A percentile compares a stretch with the other conserved stretches of the same genome.
Evolutionary conservation across 2,329 filamentous ascomycete genomes (phyloP).

Genomic region (Dactylonectria macrodidyma): DNA sequence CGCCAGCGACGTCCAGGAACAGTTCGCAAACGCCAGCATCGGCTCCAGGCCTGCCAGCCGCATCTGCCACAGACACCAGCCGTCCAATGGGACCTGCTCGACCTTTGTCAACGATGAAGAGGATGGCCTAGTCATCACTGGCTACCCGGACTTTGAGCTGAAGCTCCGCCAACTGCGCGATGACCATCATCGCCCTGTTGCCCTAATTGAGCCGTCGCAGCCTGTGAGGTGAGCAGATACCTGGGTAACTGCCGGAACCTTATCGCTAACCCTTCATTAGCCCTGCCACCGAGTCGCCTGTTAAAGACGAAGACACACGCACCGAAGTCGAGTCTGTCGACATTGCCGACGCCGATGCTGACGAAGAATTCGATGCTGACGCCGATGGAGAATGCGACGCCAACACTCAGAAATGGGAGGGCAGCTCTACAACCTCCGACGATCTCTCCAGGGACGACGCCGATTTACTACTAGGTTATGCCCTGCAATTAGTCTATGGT

Average conservation of each 20-base stretch:
- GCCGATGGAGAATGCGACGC: slow-evolving; percentile 29
- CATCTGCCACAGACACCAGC: slow-evolving; percentile 52
- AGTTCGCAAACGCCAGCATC: slow-evolving; percentile 47
- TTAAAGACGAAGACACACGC: slow-evolving; percentile 40
- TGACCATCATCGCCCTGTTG: slow-evolving; percentile 9
- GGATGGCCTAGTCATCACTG: slow-evolving; percentile 46
- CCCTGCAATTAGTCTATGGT: slow-evolving; percentile 56
- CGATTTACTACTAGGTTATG: slow-evolving; percentile 54
- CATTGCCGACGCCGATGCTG: neutral
- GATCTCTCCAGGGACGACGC: slow-evolving; percentile 53
- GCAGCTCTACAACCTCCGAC: slow-evolving; percentile 44
- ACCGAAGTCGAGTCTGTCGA: slow-evolving; percentile 39
- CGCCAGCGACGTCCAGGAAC: slow-evolving; percentile 53
- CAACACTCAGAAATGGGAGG: slow-evolving; percentile 36
- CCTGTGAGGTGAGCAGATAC: slow-evolving; percentile 32
- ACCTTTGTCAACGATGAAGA: slow-evolving; percentile 57
- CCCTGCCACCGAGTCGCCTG: slow-evolving; percentile 34
- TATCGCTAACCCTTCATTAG: slow-evolving; percentile 27
- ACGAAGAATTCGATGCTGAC: slow-evolving; percentile 1
- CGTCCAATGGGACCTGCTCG: slow-evolving; percentile 55
- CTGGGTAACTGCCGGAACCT: neutral
- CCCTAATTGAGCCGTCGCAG: slow-evolving; percentile 20
- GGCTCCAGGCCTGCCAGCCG: slow-evolving; percentile 47
- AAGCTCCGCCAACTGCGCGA: slow-evolving; percentile 42
- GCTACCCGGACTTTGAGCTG: slow-evolving; percentile 47